Evolutionary conservation across 2,329 filamentous ascomycete genomes (phyloP), one percentile per base, ranked within the genome.

Genomic region (Calonectria pteridis): DNA sequence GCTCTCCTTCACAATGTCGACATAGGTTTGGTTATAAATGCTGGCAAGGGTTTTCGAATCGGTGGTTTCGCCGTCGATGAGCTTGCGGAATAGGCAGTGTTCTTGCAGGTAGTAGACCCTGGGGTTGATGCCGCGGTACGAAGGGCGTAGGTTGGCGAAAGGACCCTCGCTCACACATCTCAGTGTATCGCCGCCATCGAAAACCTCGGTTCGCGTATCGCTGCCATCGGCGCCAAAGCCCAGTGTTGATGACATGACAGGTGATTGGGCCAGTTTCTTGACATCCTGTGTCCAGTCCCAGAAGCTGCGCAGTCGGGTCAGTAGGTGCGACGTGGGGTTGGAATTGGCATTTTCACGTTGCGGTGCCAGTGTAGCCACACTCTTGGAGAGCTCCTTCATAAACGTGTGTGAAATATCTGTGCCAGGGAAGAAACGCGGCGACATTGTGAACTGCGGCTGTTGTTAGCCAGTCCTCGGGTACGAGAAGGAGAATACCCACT

Each of bases 271-370:
- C 33, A 62, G 11, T 20, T 62, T 62, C 35, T 40, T 62, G 23
- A 62, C 55, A 40, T 62, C 55, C 6, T 40, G 55, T 20, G 55
- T 62, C 55, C 55, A 62, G 18, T 62, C 55, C 55, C 55, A 62
- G 55, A 40, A 62, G 26, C 55, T 62, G 33, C 18, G 55, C 14
- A 16, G 14, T 62, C 3, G 23, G 14, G 33, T 62, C 14, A 62
- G 26, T 28, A 29, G 23, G 23, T 28, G 33, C 7, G 1, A 23
- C 1, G 14, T 11, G 23, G n/a, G 16, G 11, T 6, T 10, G 3
- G 26, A 18, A 37, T 18, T 4, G n/a, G 14, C 11, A 20, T 6
- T 10, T 35, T 40, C 18, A 62, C 55, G 55, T 62, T 20, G 55
- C 55, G 9, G 55, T 20, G 33, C 55, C 55, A 10, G 55, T 62